Evolutionary conservation across 2,329 filamentous ascomycete species (phyloP).

Genomic region (Neobulgaria alba): DNA sequence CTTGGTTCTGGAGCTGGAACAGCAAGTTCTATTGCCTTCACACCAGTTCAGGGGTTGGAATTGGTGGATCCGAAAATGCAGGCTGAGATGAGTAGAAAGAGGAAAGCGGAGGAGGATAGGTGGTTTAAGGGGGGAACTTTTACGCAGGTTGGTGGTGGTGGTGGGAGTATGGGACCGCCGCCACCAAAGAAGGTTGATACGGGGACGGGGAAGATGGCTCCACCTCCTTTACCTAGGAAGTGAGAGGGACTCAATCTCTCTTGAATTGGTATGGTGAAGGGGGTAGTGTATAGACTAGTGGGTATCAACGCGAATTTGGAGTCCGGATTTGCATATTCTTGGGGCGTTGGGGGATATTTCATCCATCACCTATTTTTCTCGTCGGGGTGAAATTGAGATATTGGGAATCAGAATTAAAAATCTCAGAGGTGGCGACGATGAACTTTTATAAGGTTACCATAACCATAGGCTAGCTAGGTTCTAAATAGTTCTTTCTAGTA

Average conservation of each 20-base stretch:
- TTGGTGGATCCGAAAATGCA: constrained; percentile 89
- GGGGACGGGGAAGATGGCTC: constrained; percentile 43
- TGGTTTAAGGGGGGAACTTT: constrained; percentile 99
- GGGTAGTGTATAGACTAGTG: too few relatives aligned
- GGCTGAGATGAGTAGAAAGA: constrained; percentile 79
- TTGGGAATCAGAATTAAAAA: too few relatives aligned
- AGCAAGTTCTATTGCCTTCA: constrained; percentile 83
- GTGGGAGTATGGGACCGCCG: constrained; percentile 69
- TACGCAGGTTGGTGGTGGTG: constrained; percentile 64
- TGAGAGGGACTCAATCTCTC: constrained; percentile 7
- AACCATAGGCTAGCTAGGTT: too few relatives aligned
- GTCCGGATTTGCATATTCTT: too few relatives aligned
- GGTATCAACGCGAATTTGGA: too few relatives aligned
- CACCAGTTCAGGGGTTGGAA: constrained; percentile 88
- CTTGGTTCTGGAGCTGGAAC: constrained; percentile 60
- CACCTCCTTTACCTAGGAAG: constrained; percentile 24
- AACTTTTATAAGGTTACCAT: too few relatives aligned
- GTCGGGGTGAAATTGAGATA: too few relatives aligned
- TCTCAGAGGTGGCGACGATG: too few relatives aligned
- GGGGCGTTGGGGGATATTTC: too few relatives aligned
- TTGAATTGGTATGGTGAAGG: too few relatives aligned
- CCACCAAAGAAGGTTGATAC: constrained; percentile 53
- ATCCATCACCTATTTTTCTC: too few relatives aligned
- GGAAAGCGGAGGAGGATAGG: constrained; percentile 87
- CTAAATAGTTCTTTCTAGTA: too few relatives aligned